Evolutionary conservation across 225 moss, liverwort and hornwort species (phyloP).

Genomic region (Sphagnum contortum): DNA sequence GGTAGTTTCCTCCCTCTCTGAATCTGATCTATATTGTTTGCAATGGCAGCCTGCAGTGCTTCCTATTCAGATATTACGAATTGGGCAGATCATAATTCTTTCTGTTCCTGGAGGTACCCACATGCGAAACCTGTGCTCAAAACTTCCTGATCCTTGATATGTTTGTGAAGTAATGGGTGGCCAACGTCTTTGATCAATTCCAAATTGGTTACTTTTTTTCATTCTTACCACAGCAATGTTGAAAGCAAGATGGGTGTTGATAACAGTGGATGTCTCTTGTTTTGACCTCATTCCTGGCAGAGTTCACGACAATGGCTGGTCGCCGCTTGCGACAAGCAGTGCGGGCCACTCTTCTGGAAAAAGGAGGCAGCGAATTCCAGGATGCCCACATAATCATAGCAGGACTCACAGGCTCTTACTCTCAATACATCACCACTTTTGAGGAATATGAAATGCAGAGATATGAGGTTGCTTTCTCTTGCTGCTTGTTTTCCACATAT

Average conservation of each 20-base stretch:
- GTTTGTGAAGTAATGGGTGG: too few relatives aligned
- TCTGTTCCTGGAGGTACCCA: conserved; percentile 73
- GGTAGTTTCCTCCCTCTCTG: too few relatives aligned
- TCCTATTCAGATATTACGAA: conserved; percentile 77
- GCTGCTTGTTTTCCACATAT: not conserved
- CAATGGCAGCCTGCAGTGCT: conserved; percentile 73
- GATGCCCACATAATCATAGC: conserved; percentile 71
- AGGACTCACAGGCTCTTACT: conserved; percentile 86
- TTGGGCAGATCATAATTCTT: conserved; percentile 84
- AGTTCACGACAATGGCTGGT: conserved; percentile 97
- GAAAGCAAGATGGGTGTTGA: too few relatives aligned
- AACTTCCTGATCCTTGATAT: too few relatives aligned
- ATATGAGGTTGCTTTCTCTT: conserved; percentile 53
- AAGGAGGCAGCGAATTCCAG: conserved; percentile 50
- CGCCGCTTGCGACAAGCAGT: conserved; percentile 89
- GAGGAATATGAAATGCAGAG: conserved; percentile 85
- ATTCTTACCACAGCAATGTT: too few relatives aligned
- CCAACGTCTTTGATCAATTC: too few relatives aligned
- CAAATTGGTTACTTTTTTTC: too few relatives aligned
- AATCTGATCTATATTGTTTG: not conserved
- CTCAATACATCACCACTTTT: conserved; percentile 82
- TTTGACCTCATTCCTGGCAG: conserved; percentile 16
- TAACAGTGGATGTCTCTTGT: too few relatives aligned
- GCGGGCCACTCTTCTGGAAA: conserved; percentile 54
- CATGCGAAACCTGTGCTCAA: too few relatives aligned